Conservation (phyloP, 495 filamentous ascomycete genomes). For the Parmelia sp. region DNA sequence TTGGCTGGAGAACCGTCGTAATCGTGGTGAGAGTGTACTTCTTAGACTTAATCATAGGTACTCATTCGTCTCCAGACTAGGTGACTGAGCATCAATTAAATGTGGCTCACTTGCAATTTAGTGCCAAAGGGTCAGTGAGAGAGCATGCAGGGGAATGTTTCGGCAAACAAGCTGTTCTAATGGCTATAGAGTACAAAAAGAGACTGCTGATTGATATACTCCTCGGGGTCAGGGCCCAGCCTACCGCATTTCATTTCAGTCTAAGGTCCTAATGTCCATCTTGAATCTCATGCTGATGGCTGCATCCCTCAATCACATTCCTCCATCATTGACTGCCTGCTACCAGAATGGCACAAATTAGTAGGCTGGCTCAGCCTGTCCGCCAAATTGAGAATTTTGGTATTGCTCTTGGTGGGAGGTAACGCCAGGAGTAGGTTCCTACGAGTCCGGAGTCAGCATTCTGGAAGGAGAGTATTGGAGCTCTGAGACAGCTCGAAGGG, state of each 20-base stretch:
- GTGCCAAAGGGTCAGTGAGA: background rate
- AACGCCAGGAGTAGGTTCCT: conserved; percentile 36
- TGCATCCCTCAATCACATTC: background rate
- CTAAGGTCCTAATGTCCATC: background rate
- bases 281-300: background rate
- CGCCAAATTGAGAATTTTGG: conserved; percentile 27
- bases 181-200: background rate
- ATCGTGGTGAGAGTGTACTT: background rate
- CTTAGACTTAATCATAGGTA: too few species aligned
- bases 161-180: background rate
- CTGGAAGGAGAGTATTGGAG: background rate
- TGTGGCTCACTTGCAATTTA: background rate
- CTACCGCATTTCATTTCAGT: background rate
- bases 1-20: background rate
- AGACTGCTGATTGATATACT: background rate
- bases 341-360: conserved; percentile 1
- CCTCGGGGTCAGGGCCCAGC: background rate
- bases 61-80: background rate
- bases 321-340: background rate
- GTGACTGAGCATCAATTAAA: background rate
- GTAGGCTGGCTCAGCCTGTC: conserved; percentile 26
- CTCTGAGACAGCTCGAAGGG: background rate
- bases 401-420: conserved; percentile 29
- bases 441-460: background rate
- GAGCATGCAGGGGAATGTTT: background rate